A percentile compares a stretch with the other conserved stretches of the same genome.
Evolutionary conservation across 208 protist species (phyloP).

Genomic region (Sergeia podlipaevii): DNA sequence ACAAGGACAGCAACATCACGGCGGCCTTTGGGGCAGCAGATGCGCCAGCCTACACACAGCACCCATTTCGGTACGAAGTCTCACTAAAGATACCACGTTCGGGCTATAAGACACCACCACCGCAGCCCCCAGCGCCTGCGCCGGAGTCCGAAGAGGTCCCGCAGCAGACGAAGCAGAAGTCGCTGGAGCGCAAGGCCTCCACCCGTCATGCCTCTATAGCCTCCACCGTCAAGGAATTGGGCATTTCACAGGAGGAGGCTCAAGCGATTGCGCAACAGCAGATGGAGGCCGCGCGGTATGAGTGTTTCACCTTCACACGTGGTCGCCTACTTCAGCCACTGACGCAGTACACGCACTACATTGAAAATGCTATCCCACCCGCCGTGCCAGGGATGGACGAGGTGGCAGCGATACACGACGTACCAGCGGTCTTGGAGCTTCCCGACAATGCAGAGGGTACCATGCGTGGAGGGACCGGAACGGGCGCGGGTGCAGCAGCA

Average conservation of each 20-base stretch:
- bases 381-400: constrained; percentile 30
- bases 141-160: no score
- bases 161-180: neutral
- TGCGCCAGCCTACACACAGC: constrained; percentile 33
- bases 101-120: no score
- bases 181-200: neutral
- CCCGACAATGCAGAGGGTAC: constrained; percentile 2
- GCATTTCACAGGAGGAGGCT: no score
- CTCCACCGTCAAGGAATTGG: no score
- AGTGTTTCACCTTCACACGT: constrained; percentile 29
- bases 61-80: constrained; percentile 62
- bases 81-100: neutral
- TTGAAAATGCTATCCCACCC: constrained; percentile 35
- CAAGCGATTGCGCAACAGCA: no score
- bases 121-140: no score
- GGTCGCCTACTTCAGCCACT: constrained; percentile 54
- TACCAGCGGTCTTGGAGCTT: constrained; percentile 33
- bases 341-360: constrained; percentile 56
- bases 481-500: neutral
- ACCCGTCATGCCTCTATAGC: no score
- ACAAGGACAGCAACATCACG: neutral
- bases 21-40: constrained; percentile 7
- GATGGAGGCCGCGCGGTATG: no score
- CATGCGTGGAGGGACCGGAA: neutral
- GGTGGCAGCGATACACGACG: constrained; percentile 48